Percentiles rank a stretch among this genome's conserved stretches.
Conservation (phyloP, 2,329 filamentous ascomycete genomes). For the Monosporascus sp. region DNA sequence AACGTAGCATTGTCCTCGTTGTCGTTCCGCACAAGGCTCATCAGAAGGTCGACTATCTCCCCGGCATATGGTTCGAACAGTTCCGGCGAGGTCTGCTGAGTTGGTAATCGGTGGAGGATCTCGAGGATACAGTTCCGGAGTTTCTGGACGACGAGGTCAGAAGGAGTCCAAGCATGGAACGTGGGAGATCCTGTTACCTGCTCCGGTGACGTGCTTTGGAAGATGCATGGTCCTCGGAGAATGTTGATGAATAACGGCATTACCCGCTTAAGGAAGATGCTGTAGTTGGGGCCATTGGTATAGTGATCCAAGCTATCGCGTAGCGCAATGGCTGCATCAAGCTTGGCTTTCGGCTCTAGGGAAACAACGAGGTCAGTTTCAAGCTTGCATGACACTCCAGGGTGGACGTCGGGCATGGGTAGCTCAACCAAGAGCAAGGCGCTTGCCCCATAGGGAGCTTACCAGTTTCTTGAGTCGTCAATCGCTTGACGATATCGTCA, state of each 20-base stretch:
- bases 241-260: constrained; percentile 87
- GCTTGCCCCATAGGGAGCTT: constrained; percentile 20
- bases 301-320: constrained; percentile 91
- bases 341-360: constrained; percentile 73
- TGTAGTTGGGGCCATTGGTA: constrained; percentile 70
- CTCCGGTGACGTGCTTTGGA: constrained; percentile 83
- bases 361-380: background rate
- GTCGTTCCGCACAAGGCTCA: constrained; percentile 81
- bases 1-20: constrained; percentile 99
- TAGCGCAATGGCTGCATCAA: constrained; percentile 76
- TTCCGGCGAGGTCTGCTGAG: constrained; percentile 67
- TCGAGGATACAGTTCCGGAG: constrained; percentile 90
- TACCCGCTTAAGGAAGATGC: constrained; percentile 75
- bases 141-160: constrained; percentile 50
- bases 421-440: too few relatives aligned
- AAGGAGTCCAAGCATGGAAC: background rate
- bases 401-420: background rate
- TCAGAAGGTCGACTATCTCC: constrained; percentile 84
- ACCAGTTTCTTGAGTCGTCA: constrained; percentile 53
- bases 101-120: constrained; percentile 79
- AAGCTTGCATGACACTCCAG: background rate
- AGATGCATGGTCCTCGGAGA: constrained; percentile 79
- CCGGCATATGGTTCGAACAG: constrained; percentile 82
- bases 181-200: constrained; percentile 55
- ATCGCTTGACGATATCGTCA: constrained; percentile 58